phyloP scores from a whole-genome alignment of 345 rosid genomes.

The Luvunga scandens region DNA sequence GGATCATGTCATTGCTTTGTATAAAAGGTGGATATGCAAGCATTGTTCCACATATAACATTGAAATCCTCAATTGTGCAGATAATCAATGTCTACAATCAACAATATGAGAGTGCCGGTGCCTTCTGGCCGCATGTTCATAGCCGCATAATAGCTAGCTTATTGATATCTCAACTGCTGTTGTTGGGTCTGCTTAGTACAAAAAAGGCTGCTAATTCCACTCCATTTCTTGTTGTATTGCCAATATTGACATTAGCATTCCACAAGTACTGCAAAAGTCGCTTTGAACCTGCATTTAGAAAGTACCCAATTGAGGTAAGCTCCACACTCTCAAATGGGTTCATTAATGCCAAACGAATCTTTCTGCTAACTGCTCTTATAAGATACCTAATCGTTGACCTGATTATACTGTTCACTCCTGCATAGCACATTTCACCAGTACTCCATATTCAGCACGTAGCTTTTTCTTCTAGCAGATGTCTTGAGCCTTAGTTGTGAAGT shows the following conservation, averaged over 20 bases:
- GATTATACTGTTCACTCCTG: too few relatives aligned
- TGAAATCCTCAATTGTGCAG: slow-evolving; percentile 38
- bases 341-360: too few relatives aligned
- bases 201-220: slow-evolving; percentile 90
- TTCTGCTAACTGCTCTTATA: neutral
- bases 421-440: neutral
- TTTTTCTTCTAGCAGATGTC: neutral
- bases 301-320: slow-evolving; percentile 87
- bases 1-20: neutral
- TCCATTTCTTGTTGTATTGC: slow-evolving; percentile 74
- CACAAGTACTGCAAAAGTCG: slow-evolving; percentile 93
- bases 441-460: neutral
- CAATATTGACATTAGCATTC: slow-evolving; percentile 74
- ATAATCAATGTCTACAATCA: slow-evolving; percentile 90
- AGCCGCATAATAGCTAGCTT: slow-evolving; percentile 81
- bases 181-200: slow-evolving; percentile 84
- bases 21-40: neutral
- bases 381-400: neutral
- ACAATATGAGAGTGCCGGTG: slow-evolving; percentile 90
- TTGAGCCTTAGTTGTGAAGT: neutral
- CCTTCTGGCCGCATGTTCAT: slow-evolving; percentile 98
- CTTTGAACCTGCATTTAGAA: slow-evolving; percentile 88
- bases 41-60: neutral
- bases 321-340: neutral
- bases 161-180: slow-evolving; percentile 80